Evolutionary conservation across 139 green algal genomes (phyloP), one percentile per base, ranked within the genome.

Genomic region (Volvox africanus): DNA sequence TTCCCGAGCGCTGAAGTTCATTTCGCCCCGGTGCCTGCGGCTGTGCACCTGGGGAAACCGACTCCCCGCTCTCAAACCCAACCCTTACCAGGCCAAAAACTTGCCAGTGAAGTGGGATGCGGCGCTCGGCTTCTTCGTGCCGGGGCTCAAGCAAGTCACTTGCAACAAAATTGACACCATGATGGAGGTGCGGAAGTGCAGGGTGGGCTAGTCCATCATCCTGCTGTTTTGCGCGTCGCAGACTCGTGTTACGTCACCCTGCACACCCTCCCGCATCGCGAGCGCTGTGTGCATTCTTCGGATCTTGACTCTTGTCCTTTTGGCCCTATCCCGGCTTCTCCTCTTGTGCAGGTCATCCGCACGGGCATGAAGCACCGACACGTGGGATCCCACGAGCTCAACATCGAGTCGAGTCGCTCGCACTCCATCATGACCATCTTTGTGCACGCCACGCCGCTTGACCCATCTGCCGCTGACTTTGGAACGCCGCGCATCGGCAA

Each of bases 391-490:
- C 98, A 99, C 86, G 90, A 96, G 88, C 95, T 99, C 16, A 99
- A 99, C 94, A 92, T 96, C 83, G 95, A 98, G 93, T 96, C 89
- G 55, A 97, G 92, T 84, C 95, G 97, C 88, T 96, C 85, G 33
- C 98, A 99, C 91, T 93, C 93, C 82, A 97, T 99, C 71, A 95
- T 99, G 91, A 99, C 97, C n/a, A 93, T 99, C 19, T 67, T 30
- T 37, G 13, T 89, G 26, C n/a, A 83, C 78, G 55, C 24, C 30
- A 82, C 80, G 28, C 44, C 92, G 16, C 33, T 77, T 78, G 93
- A 96, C 76, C 90, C 93, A 5, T 80, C 55, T 17, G 86, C 88
- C 36, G 92, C 92, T 32, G 94, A 96, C 86, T 97, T 91, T 80
- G 96, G 94, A 62, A 95, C 93, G 1, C 88, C 91, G 1, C 93